These are phyloP conservation scores for Fusarium burgessii DNA, from an alignment of 2,329 filamentous ascomycete species.

Conservation along the genomic window DNA sequence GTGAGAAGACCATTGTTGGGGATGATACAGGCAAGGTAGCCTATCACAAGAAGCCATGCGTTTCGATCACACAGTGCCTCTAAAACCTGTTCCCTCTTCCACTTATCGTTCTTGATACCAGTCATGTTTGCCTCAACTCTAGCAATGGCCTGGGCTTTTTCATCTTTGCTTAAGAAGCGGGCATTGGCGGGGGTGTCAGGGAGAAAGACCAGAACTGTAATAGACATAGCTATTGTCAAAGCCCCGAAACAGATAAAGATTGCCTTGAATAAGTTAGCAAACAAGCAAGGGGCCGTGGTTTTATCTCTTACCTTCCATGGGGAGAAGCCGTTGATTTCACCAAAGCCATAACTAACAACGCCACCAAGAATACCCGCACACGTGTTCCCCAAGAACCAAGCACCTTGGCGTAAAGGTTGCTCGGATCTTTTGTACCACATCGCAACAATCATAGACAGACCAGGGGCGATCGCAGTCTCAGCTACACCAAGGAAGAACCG, in stretches of 20 bases:
- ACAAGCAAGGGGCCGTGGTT: no score
- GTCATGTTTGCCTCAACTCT: constrained; percentile 9
- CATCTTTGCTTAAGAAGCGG: constrained; percentile 7
- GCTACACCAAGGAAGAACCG: not conserved
- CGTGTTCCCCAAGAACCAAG: not conserved
- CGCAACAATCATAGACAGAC: not conserved
- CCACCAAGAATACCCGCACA: not conserved
- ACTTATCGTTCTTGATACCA: not conserved
- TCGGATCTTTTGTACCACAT: constrained; percentile 2
- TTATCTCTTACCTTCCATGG: not conserved
- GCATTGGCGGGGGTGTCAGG: not conserved
- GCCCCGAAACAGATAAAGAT: not conserved
- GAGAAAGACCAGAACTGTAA: not conserved
- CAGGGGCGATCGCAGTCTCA: not conserved
- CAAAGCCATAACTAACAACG: not conserved
- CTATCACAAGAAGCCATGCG: not conserved
- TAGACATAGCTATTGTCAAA: constrained; percentile 2
- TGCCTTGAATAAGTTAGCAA: not conserved
- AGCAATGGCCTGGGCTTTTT: constrained; percentile 1
- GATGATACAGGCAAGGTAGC: not conserved
- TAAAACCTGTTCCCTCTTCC: not conserved
- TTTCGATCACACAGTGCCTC: not conserved
- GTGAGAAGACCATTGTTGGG: not conserved
- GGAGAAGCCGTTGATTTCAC: not conserved
- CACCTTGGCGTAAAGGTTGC: not conserved